phyloP scores from a whole-genome alignment of 2,329 filamentous ascomycete species.

The Talaromyces sp. region DNA sequence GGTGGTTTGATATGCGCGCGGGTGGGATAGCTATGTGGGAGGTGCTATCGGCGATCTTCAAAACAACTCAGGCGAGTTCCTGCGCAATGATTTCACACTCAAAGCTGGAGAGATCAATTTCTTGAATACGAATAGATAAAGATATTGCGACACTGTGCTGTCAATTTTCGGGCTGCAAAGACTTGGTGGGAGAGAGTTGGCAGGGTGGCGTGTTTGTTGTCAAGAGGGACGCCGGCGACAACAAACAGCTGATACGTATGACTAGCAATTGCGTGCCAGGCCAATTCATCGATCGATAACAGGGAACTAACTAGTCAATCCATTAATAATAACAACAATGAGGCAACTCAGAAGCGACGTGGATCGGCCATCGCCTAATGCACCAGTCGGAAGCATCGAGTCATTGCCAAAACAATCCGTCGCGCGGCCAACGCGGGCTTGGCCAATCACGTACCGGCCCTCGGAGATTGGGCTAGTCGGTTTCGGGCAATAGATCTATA shows the following conservation, averaged over 20 bases:
- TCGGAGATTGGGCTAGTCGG: background rate
- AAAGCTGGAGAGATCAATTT: background rate
- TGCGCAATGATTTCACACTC: background rate
- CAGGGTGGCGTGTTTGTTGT: background rate
- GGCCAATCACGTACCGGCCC: background rate
- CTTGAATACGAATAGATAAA: background rate
- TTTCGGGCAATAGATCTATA: background rate
- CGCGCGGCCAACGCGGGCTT: slow-evolving; percentile 9
- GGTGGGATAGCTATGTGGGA: background rate
- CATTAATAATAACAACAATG: too few relatives aligned
- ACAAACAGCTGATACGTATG: background rate
- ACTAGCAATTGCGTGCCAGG: background rate
- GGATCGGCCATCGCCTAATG: background rate
- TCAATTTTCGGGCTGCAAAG: background rate
- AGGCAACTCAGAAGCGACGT: background rate
- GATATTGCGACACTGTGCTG: background rate
- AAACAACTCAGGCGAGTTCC: background rate
- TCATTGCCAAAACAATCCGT: slow-evolving; percentile 4
- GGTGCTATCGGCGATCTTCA: background rate
- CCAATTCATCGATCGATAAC: background rate
- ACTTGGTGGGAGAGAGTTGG: background rate
- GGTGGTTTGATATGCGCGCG: background rate
- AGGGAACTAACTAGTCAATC: background rate
- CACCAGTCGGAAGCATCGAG: background rate
- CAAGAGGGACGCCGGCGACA: background rate